Conservation (phyloP, 139 green algal species). For the Yamagishiella unicocca region DNA sequence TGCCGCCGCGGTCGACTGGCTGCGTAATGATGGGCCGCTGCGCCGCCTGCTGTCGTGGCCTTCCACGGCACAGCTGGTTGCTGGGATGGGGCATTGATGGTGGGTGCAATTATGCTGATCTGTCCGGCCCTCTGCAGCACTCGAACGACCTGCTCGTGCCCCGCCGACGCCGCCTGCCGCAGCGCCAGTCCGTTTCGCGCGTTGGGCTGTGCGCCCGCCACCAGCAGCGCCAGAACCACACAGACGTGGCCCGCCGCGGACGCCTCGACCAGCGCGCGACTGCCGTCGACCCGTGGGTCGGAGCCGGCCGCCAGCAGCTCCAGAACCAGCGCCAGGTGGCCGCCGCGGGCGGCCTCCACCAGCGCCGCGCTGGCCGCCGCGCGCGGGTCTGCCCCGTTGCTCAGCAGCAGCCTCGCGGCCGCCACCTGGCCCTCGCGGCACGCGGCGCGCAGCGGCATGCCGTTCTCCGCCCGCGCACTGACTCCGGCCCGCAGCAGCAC, state of each 20-base stretch:
- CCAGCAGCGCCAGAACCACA: constrained; percentile 24
- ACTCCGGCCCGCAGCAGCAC: constrained; percentile 23
- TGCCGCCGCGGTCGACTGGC: no score
- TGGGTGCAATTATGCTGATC: no score
- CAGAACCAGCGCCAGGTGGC: constrained; percentile 30
- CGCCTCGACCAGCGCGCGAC: constrained; percentile 18
- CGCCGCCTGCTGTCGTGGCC: no score
- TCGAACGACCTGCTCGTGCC: background rate
- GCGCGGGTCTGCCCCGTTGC: constrained; percentile 13
- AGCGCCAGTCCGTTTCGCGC: background rate
- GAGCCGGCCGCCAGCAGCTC: constrained; percentile 35
- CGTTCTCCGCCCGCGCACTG: constrained; percentile 25
- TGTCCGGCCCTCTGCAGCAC: background rate
- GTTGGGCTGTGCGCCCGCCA: constrained; percentile 1
- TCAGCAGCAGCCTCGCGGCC: constrained; percentile 12
- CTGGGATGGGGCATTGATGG: no score
- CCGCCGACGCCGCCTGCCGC: background rate
- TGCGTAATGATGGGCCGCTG: no score
- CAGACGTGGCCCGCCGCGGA: background rate
- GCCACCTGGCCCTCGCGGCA: background rate
- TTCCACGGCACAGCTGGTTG: no score
- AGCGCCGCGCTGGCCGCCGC: constrained; percentile 11
- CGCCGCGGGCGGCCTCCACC: background rate
- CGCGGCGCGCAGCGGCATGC: constrained; percentile 25
- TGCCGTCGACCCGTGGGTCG: constrained; percentile 5